These are phyloP conservation scores for Cladosporium sp. DNA, from an alignment of 2,329 filamentous ascomycete species.

Conservation along the genomic window DNA sequence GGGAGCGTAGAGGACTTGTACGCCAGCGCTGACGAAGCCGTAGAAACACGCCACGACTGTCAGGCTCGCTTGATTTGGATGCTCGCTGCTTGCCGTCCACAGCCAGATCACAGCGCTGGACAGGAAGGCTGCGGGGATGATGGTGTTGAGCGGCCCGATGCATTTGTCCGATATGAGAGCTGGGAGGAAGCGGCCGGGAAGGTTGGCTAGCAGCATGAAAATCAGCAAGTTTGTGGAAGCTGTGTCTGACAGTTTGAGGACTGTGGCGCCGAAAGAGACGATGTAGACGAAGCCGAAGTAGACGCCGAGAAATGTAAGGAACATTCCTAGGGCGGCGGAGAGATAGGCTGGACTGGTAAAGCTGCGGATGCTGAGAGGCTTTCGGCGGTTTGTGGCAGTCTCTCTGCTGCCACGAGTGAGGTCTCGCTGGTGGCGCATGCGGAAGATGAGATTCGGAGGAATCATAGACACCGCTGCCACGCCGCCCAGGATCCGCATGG, in stretches of 20 bases:
- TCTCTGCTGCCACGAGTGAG: background rate
- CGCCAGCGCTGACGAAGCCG: slow-evolving; percentile 29
- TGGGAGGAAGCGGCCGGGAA: slow-evolving; percentile 31
- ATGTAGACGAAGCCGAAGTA: slow-evolving; percentile 35
- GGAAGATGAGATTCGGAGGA: slow-evolving; percentile 21
- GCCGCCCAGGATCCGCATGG: slow-evolving; percentile 24
- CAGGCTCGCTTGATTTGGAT: slow-evolving; percentile 14
- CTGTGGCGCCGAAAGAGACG: slow-evolving; percentile 24
- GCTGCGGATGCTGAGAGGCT: background rate
- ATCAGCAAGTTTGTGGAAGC: slow-evolving; percentile 29
- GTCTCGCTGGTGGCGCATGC: slow-evolving; percentile 17
- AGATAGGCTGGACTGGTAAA: slow-evolving; percentile 19
- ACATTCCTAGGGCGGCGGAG: slow-evolving; percentile 26
- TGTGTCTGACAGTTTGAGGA: slow-evolving; percentile 23
- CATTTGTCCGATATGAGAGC: slow-evolving; percentile 28
- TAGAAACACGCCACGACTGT: slow-evolving; percentile 31
- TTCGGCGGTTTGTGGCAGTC: background rate
- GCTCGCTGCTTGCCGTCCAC: slow-evolving; percentile 41
- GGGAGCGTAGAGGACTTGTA: slow-evolving; percentile 29
- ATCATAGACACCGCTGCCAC: slow-evolving; percentile 23
- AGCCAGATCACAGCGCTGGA: slow-evolving; percentile 46
- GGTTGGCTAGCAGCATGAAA: slow-evolving; percentile 29
- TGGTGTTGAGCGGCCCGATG: slow-evolving; percentile 33
- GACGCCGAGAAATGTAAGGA: slow-evolving; percentile 31
- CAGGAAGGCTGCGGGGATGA: slow-evolving; percentile 39